Evolutionary conservation across 495 filamentous ascomycete species (phyloP).

Genomic region (Neurospora hispaniola): DNA sequence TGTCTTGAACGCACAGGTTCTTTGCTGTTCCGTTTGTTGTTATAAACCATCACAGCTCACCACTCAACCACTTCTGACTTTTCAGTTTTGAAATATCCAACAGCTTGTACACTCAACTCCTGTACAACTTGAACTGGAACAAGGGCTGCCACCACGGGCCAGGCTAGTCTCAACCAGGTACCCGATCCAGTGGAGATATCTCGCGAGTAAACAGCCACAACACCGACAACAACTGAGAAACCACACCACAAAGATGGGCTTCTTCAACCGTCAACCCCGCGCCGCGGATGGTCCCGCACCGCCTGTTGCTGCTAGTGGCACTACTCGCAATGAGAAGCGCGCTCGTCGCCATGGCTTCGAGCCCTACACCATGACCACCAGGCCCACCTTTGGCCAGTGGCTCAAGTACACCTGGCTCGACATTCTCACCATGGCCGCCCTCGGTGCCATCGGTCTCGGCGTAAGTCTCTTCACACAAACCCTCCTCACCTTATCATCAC

Average conservation of each 20-base stretch:
- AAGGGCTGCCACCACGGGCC: background rate
- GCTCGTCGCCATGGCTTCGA: conserved; percentile 3
- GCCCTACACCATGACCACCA: conserved; percentile 28
- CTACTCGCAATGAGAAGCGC: conserved; percentile 3
- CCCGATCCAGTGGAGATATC: background rate
- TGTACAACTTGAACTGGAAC: background rate
- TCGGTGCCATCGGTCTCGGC: conserved; percentile 47
- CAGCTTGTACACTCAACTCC: background rate
- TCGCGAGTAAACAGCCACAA: background rate
- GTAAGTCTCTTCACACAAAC: conserved; percentile 26
- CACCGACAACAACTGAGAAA: background rate
- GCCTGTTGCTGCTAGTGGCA: background rate
- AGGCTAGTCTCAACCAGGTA: background rate
- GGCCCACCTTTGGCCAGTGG: conserved; percentile 44
- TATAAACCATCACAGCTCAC: background rate
- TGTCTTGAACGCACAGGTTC: background rate
- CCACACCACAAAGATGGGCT: conserved; percentile 1
- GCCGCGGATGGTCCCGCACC: background rate
- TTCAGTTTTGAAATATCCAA: background rate
- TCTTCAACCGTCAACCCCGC: conserved; percentile 6
- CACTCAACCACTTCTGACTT: background rate
- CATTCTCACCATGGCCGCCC: conserved; percentile 43
- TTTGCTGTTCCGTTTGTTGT: background rate
- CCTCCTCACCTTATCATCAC: too few species aligned
- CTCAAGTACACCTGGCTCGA: conserved; percentile 47